Evolutionary conservation across 75 land plant genomes (phyloP).

Genomic region (Pinus albicaulis): DNA sequence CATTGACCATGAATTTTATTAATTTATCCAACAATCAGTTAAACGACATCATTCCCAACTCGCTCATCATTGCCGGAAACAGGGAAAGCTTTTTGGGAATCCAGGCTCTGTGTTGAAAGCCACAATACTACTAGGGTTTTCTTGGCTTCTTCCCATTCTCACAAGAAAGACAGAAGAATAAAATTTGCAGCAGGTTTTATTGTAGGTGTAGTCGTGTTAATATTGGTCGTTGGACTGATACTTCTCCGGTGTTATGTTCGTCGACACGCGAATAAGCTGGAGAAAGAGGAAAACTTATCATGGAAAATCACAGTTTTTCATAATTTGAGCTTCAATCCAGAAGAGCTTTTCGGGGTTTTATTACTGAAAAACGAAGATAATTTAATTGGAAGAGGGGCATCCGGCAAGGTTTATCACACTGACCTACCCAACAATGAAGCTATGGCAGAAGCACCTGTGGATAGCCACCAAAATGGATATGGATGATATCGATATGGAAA

Average conservation of each 20-base stretch:
- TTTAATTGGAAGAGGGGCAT: conserved; percentile 77
- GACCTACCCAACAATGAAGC: conserved; percentile 53
- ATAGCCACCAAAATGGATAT: conserved; percentile 23
- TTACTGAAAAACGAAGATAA: conserved; percentile 56
- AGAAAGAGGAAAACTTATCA: neutral
- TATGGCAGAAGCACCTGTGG: conserved; percentile 60
- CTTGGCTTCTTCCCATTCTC: neutral
- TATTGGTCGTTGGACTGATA: neutral
- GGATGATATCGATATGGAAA: conserved; percentile 14
- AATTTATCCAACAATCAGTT: conserved; percentile 70
- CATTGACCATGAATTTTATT: conserved; percentile 37
- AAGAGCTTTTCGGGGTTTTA: conserved; percentile 33
- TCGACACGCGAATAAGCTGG: neutral
- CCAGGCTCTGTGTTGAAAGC: conserved; percentile 61
- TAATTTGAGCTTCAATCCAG: conserved; percentile 37
- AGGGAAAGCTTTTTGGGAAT: conserved; percentile 56
- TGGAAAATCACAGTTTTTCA: conserved; percentile 64
- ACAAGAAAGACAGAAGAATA: neutral
- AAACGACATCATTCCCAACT: conserved; percentile 48
- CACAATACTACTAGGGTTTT: conserved; percentile 8
- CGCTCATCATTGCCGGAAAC: conserved; percentile 35
- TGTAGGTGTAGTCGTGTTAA: neutral
- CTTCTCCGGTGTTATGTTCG: conserved; percentile 6
- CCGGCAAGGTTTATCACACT: conserved; percentile 77
- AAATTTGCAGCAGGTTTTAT: conserved; percentile 18